phyloP scores from a whole-genome alignment of 768 basidiomycete genomes.

The Lentinula detonsa region DNA sequence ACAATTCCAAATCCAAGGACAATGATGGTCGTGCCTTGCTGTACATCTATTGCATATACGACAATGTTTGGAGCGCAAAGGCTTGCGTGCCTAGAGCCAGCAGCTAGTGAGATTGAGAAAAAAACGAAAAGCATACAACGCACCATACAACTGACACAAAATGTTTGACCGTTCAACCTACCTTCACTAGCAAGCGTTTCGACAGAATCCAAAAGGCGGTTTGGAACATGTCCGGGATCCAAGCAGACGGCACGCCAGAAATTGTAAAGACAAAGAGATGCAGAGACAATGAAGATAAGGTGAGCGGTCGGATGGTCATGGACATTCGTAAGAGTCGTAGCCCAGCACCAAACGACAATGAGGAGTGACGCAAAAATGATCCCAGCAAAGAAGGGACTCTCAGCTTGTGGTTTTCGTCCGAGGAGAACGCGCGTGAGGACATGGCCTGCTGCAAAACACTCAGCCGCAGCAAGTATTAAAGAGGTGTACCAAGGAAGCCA shows the following conservation, averaged over 20 bases:
- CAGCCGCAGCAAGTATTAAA: constrained; percentile 72
- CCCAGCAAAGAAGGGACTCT: constrained; percentile 90
- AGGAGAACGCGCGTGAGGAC: constrained; percentile 82
- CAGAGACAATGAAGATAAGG: constrained; percentile 64
- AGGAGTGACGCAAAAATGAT: constrained; percentile 83
- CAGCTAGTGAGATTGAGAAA: background rate
- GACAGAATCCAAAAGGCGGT: constrained; percentile 21
- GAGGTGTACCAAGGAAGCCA: constrained; percentile 85
- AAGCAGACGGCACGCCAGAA: constrained; percentile 87
- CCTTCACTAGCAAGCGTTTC: constrained; percentile 88
- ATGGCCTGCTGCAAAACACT: constrained; percentile 93
- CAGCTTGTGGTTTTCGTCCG: constrained; percentile 76
- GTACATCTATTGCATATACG: constrained; percentile 87
- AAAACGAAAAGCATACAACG: constrained; percentile 11
- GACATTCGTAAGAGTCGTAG: constrained; percentile 72
- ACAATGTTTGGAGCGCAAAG: constrained; percentile 93
- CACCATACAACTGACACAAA: constrained; percentile 95
- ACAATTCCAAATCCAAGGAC: constrained; percentile 99
- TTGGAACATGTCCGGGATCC: constrained; percentile 59
- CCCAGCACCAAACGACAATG: constrained; percentile 85
- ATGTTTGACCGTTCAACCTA: constrained; percentile 89
- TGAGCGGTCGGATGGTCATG: constrained; percentile 72
- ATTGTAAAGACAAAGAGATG: constrained; percentile 76
- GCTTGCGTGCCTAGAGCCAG: constrained; percentile 66
- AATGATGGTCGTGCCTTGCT: constrained; percentile 92